A percentile compares a stretch with the other conserved stretches of the same genome.
Conservation (phyloP, 176 grass and related monocot genomes). For the Carex kokanica region DNA sequence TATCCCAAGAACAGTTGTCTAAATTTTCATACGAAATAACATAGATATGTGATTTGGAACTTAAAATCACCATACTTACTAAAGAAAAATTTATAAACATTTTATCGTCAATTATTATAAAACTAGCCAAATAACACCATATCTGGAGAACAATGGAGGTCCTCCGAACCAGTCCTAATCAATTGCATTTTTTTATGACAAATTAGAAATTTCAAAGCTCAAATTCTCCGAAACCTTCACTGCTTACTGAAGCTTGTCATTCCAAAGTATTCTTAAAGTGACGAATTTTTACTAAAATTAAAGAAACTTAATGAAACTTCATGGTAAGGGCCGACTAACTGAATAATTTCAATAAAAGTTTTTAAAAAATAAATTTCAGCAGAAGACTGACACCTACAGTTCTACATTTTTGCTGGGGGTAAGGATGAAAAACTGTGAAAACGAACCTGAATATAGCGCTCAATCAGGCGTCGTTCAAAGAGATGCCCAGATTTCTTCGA, state of each 20-base stretch:
- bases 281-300: background rate
- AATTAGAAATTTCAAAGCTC: background rate
- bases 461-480: constrained; percentile 86
- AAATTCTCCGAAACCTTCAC: background rate
- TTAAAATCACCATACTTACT: background rate
- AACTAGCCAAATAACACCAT: background rate
- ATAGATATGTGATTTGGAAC: background rate
- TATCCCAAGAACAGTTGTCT: background rate
- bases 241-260: background rate
- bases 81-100: background rate
- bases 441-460: constrained; percentile 71
- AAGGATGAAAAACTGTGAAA: background rate
- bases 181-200: background rate
- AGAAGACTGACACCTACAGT: background rate
- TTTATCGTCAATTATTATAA: background rate
- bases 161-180: background rate
- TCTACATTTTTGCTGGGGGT: background rate
- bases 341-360: background rate
- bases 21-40: background rate
- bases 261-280: background rate
- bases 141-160: background rate
- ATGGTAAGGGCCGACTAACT: background rate
- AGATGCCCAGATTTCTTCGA: constrained; percentile 93
- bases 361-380: background rate
- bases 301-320: background rate